Evolutionary conservation across 2,329 filamentous ascomycete genomes (phyloP), one percentile per base, ranked within the genome.

Genomic region (Colletotrichum sp.): DNA sequence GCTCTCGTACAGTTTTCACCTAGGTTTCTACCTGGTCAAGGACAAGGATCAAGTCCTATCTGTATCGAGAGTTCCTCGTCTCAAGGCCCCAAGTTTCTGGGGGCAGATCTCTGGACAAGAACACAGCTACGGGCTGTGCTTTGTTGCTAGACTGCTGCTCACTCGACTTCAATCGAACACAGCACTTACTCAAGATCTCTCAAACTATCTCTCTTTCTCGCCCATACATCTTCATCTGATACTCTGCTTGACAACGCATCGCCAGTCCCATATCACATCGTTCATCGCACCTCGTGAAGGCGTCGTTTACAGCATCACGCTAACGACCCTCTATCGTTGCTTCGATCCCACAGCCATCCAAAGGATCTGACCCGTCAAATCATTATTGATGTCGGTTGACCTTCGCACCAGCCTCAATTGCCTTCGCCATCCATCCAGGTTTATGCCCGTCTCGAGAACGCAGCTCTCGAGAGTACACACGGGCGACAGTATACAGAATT

Each of bases 321-420:
- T 75, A 52, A 71, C 60, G 57, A 66, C 52, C 57, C 69, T 34
- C 28, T 34, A 36, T 59, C 59, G 64, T 13, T 28, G 30, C 24
- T 36, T 63, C 71, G 72, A 64, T 28, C 32, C 72, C 65, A 64
- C 71, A 73, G 13, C 26, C 75, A 73, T 60, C 77, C 79, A 70
- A 74, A 75, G 68, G 72, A 77, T 64, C 21, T 72, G n/a, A 75
- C 69, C 65, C 64, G 65, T 78, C 76, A 76, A 77, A 78, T 83
- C 87, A 81, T 88, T 80, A 88, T 90, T 90, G 89, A 91, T 91
- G 89, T 90, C 89, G 88, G 87, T 90, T 89, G 88, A 90, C 85
- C 83, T 89, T 80, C 89, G 89, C 79, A 87, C 86, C 82, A 89
- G 88, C 83, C 88, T 90, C 82, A 87, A 90, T 78, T 90, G 89